Conservation (phyloP, 2,329 filamentous ascomycete genomes). For the Fonsecaea erecta region DNA sequence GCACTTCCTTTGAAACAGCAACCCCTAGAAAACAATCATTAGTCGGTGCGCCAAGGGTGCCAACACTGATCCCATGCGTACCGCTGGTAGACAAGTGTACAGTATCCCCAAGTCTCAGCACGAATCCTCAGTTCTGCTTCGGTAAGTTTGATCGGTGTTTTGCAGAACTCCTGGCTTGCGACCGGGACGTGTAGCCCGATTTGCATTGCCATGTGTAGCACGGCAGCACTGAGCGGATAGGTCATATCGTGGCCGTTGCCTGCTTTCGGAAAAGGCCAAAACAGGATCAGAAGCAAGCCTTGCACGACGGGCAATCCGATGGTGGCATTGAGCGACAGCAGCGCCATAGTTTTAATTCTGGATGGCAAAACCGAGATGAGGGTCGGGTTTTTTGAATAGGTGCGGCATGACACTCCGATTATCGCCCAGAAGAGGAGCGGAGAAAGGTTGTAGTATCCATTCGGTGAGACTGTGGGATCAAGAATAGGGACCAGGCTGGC, state of each 20-base stretch:
- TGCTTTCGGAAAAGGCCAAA: conserved; percentile 49
- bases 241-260: conserved; percentile 42
- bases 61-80: conserved; percentile 29
- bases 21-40: conserved; percentile 38
- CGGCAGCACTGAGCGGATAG: conserved; percentile 45
- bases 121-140: conserved; percentile 46
- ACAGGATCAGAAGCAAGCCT: conserved; percentile 45
- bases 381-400: conserved; percentile 47
- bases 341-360: conserved; percentile 45
- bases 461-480: conserved; percentile 62
- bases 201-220: conserved; percentile 51
- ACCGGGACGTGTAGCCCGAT: conserved; percentile 50
- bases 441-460: conserved; percentile 76
- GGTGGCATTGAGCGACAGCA: conserved; percentile 40
- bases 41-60: neutral
- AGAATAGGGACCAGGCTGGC: conserved; percentile 47
- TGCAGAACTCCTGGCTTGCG: conserved; percentile 50
- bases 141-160: conserved; percentile 41
- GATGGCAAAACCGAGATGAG: conserved; percentile 43
- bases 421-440: conserved; percentile 83
- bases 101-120: conserved; percentile 49
- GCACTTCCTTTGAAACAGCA: conserved; percentile 48
- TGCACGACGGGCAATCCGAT: conserved; percentile 46
- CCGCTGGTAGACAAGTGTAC: conserved; percentile 48
- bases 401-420: conserved; percentile 45